Conservation (phyloP, 306 rosid species). For the Cicer yamashitae region DNA sequence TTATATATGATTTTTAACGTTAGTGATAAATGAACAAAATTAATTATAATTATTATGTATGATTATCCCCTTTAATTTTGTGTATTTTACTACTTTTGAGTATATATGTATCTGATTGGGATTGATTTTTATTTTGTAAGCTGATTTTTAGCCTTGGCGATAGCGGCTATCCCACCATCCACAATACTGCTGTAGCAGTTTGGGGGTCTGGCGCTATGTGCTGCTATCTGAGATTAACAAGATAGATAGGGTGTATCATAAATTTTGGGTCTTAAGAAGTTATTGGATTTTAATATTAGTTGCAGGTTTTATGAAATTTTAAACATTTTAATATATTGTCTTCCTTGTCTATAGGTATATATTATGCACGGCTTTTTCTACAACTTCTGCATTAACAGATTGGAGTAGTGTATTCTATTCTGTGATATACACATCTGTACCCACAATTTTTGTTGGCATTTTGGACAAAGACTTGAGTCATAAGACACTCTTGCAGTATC, state of each 20-base stretch:
- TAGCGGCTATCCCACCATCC: too few species aligned
- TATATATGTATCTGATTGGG: too few species aligned
- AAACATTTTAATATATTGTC: slow-evolving; percentile 38
- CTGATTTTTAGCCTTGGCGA: too few species aligned
- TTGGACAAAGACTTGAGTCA: slow-evolving; percentile 90
- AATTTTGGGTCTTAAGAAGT: slow-evolving; percentile 33
- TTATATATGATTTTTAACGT: too few species aligned
- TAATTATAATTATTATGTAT: too few species aligned
- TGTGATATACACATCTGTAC: slow-evolving; percentile 88
- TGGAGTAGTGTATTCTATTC: slow-evolving; percentile 99
- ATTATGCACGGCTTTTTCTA: slow-evolving; percentile 82
- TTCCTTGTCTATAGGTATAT: slow-evolving; percentile 70
- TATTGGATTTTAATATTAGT: slow-evolving; percentile 30
- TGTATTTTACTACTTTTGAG: too few species aligned
- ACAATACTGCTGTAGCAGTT: too few species aligned
- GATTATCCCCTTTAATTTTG: too few species aligned
- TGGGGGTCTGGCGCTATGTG: too few species aligned
- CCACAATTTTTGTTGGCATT: slow-evolving; percentile 92
- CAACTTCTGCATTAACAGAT: slow-evolving; percentile 96
- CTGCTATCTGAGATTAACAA: too few species aligned
- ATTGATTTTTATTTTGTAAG: too few species aligned
- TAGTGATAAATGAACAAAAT: too few species aligned
- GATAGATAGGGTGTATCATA: not conserved
- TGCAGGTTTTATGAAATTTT: slow-evolving; percentile 30
- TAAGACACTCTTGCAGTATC: slow-evolving; percentile 73